Evolutionary conservation across 1,284 basidiomycete genomes (phyloP).

Genomic region (Heterobasidion occidentale): DNA sequence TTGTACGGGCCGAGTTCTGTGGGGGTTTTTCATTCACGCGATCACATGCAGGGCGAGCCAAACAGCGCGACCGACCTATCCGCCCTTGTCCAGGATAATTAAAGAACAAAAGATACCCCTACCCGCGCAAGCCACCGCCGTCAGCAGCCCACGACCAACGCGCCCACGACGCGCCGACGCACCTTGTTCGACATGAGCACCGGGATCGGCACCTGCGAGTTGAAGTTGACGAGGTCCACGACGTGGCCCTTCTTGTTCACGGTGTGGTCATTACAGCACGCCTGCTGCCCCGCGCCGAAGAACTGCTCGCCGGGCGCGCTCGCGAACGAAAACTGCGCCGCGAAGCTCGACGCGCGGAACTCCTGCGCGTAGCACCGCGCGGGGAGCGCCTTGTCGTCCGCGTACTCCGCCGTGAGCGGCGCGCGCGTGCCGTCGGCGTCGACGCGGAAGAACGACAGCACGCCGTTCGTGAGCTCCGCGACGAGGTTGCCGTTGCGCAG

Average conservation of each 20-base stretch:
- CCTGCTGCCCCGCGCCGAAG: conserved; percentile 32
- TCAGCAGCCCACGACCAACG: not conserved
- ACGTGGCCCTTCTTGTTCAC: conserved; percentile 36
- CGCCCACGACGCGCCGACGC: not conserved
- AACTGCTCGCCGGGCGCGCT: conserved; percentile 28
- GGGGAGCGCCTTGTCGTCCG: conserved; percentile 27
- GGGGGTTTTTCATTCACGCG: too few relatives aligned
- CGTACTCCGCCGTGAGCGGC: conserved; percentile 27
- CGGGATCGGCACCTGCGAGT: conserved; percentile 32
- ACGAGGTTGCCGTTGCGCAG: conserved; percentile 29
- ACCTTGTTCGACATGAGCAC: conserved; percentile 35
- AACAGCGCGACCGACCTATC: conserved; percentile 18
- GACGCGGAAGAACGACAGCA: conserved; percentile 27
- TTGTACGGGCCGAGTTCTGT: conserved; percentile 28
- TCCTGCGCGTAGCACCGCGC: conserved; percentile 29
- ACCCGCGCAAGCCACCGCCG: not conserved
- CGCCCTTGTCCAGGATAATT: conserved; percentile 33
- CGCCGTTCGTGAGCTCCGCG: conserved; percentile 21
- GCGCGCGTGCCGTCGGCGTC: conserved; percentile 25
- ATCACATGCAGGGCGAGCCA: not conserved
- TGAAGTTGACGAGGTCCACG: conserved; percentile 32
- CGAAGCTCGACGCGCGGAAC: conserved; percentile 26
- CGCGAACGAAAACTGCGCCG: conserved; percentile 29
- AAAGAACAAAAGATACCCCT: conserved; percentile 34
- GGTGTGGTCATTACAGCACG: conserved; percentile 32